Conservation (phyloP, 2,329 filamentous ascomycete genomes). For the Fusarium decemcellulare region DNA sequence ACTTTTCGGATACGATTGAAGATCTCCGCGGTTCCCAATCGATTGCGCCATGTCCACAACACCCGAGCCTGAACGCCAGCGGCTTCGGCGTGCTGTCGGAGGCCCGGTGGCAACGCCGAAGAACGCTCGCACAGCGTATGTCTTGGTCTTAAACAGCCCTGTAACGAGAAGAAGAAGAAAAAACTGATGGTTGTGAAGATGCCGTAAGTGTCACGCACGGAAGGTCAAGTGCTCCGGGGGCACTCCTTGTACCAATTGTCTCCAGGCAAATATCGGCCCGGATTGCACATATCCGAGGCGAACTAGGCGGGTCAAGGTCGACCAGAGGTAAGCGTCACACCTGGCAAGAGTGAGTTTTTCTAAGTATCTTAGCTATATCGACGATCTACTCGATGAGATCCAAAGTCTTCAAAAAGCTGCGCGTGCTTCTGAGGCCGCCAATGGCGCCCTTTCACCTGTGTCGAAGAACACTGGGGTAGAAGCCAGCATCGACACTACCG, state of each 20-base stretch:
- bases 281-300: constrained; percentile 35
- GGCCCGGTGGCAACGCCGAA: constrained; percentile 1
- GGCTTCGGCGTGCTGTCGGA: constrained; percentile 5
- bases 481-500: constrained; percentile 3
- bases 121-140: constrained; percentile 8
- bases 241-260: constrained; percentile 45
- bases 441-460: neutral
- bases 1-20: neutral
- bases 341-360: neutral
- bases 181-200: constrained; percentile 26
- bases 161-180: neutral
- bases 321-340: constrained; percentile 32
- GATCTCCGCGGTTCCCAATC: neutral
- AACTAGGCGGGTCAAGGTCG: constrained; percentile 43
- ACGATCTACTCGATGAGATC: constrained; percentile 47
- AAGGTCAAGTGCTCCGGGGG: constrained; percentile 49
- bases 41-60: neutral
- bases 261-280: constrained; percentile 34
- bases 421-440: neutral
- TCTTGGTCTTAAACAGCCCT: neutral
- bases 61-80: constrained; percentile 1
- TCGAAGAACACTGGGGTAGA: neutral
- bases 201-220: constrained; percentile 45
- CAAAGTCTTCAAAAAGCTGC: constrained; percentile 28
- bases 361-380: constrained; percentile 43